Evolutionary conservation across 2,329 filamentous ascomycete species (phyloP), one percentile per base, ranked within the genome.

Genomic region (Cercospora zeina): DNA sequence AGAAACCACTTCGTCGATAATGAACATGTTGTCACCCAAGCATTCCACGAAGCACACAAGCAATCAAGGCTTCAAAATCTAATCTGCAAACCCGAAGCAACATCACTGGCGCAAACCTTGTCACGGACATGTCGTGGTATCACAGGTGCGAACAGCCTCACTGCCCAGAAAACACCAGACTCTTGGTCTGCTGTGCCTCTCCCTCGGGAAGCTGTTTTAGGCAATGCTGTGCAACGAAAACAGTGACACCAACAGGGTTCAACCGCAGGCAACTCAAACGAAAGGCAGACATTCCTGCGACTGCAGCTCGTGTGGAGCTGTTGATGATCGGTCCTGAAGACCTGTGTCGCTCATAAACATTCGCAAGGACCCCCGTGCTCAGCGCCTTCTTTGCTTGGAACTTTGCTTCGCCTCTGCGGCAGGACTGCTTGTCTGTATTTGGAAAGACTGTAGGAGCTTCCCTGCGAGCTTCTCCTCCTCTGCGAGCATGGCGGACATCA

Each of bases 401-500:
- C 53, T 57, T 61, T 50, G 59, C 27, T 21, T 47, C 37, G 37
- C 37, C 37, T 42, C 8, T 49, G 19, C 54, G 33, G 45, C 24
- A 34, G 58, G 30, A 47, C 11, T 58, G 47, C 60, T 62, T 53
- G 39, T 34, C 45, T 45, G 21, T 31, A 36, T 36, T 27, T 58
- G 11, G 19, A n/a, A n/a, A n/a, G n/a, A n/a, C n/a, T n/a, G n/a
- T n/a, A 50, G 31, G 19, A 13, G 1, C 49, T 55, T 50, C 36
- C 30, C 34, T 1, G 30, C 33, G 8, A 62, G 30, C 13, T n/a
- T 34, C 3, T 30, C 19, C 13, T 16, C 55, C 21, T 27, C 4
- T 13, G 1, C 27, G 16, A 4, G 31, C 5, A 62, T 62, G 61
- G 50, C 49, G 39, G 58, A 61, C 37, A 54, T 54, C n/a, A 54